Evolutionary conservation across 371 early-diverging fungal genomes (phyloP).

Genomic region (Mortierella sp.): DNA sequence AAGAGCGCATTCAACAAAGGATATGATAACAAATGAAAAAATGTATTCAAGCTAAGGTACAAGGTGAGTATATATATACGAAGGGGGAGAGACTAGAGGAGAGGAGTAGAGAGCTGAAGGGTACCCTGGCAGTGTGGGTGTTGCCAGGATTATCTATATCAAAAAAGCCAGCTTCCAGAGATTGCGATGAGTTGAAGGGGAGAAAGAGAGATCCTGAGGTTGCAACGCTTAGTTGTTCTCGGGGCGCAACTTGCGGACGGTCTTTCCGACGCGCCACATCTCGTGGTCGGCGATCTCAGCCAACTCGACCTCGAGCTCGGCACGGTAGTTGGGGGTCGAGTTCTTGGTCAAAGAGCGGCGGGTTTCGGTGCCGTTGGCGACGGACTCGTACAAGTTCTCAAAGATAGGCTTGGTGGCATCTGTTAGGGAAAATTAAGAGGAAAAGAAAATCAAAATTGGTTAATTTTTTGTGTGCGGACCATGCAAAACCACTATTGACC

Average conservation of each 20-base stretch:
- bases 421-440: background rate
- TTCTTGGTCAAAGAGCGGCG: constrained; percentile 91
- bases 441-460: background rate
- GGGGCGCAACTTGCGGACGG: constrained; percentile 91
- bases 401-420: constrained; percentile 90
- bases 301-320: constrained; percentile 91
- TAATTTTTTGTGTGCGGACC: background rate
- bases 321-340: constrained; percentile 92
- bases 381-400: constrained; percentile 90
- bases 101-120: background rate
- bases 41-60: constrained; percentile 13
- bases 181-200: background rate
- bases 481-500: background rate
- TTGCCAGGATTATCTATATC: background rate
- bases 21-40: constrained; percentile 3
- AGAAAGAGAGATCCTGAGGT: background rate
- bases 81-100: background rate
- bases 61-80: constrained; percentile 9
- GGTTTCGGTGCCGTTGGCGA: constrained; percentile 93
- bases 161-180: background rate
- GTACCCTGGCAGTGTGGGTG: background rate
- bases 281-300: constrained; percentile 83
- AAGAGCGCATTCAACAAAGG: no score
- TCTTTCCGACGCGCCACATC: constrained; percentile 91
- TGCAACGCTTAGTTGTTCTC: constrained; percentile 68